These are phyloP conservation scores for Fusarium lateritium DNA, from an alignment of 2,329 filamentous ascomycete genomes.

Conservation along the genomic window DNA sequence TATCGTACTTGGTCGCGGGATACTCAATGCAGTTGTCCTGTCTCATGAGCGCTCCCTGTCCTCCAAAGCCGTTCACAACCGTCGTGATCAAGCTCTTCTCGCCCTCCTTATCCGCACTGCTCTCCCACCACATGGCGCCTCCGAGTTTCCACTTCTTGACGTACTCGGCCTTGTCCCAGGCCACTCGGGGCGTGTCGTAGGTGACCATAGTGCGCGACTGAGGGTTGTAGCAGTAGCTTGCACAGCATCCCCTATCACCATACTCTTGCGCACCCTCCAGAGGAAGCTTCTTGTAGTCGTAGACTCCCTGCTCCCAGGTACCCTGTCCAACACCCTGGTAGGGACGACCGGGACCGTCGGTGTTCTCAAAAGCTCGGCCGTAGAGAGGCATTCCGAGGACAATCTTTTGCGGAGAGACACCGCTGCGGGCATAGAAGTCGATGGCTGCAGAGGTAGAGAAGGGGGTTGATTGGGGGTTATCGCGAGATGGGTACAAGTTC, in stretches of 20 bases:
- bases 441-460: slow-evolving; percentile 83
- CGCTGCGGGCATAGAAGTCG: slow-evolving; percentile 75
- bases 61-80: slow-evolving; percentile 73
- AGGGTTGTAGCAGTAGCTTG: slow-evolving; percentile 83
- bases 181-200: slow-evolving; percentile 82
- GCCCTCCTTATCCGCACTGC: slow-evolving; percentile 79
- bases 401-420: slow-evolving; percentile 79
- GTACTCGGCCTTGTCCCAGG: slow-evolving; percentile 78
- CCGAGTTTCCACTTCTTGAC: slow-evolving; percentile 78
- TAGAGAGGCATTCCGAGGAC: slow-evolving; percentile 95
- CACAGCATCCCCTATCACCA: slow-evolving; percentile 74
- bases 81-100: slow-evolving; percentile 77
- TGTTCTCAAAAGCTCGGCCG: slow-evolving; percentile 86
- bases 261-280: slow-evolving; percentile 74
- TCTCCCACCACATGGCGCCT: slow-evolving; percentile 99
- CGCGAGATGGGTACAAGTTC: slow-evolving; percentile 76
- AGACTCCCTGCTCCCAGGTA: slow-evolving; percentile 87
- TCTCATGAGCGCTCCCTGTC: slow-evolving; percentile 63
- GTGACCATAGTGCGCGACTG: slow-evolving; percentile 77
- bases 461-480: slow-evolving; percentile 77
- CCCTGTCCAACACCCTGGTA: slow-evolving; percentile 83
- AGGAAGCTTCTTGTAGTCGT: slow-evolving; percentile 91
- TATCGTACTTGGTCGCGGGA: slow-evolving; percentile 79
- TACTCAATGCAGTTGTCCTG: slow-evolving; percentile 73
- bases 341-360: slow-evolving; percentile 78